Conservation (phyloP, 345 rosid genomes). For the Fremontodendron californicum region DNA sequence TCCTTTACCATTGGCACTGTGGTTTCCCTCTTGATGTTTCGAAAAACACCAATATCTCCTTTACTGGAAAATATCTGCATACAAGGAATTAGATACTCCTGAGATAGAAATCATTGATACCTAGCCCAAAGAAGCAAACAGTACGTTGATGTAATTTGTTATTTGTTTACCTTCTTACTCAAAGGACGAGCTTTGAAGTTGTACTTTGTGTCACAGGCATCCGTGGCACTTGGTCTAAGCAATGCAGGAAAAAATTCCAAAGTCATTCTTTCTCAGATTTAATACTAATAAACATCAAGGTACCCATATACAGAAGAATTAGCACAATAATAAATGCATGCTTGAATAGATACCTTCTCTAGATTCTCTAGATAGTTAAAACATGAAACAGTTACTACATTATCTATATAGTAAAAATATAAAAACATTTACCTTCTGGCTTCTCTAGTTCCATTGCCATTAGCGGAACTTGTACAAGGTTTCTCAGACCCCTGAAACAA, state of each 20-base stretch:
- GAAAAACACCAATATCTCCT: slow-evolving; percentile 69
- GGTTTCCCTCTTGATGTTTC: slow-evolving; percentile 63
- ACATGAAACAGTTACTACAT: slow-evolving; percentile 16
- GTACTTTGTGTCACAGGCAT: slow-evolving; percentile 27
- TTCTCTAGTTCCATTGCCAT: slow-evolving; percentile 48
- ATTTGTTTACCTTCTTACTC: slow-evolving; percentile 59
- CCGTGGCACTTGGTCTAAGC: slow-evolving; percentile 40
- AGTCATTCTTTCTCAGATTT: not conserved
- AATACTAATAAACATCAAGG: not conserved
- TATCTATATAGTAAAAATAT: not conserved
- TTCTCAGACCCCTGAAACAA: slow-evolving; percentile 45
- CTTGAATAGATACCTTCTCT: not conserved
- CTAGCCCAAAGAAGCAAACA: slow-evolving; percentile 1
- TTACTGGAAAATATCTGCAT: slow-evolving; percentile 70
- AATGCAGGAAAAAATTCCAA: slow-evolving; percentile 14
- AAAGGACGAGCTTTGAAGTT: slow-evolving; percentile 60
- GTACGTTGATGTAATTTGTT: slow-evolving; percentile 1
- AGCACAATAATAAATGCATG: not conserved
- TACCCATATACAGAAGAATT: not conserved
- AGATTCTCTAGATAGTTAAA: not conserved
- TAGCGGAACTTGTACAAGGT: slow-evolving; percentile 28
- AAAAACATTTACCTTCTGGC: slow-evolving; percentile 35
- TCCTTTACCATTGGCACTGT: slow-evolving; percentile 65
- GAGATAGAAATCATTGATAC: not conserved
- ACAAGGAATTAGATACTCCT: not conserved